A percentile compares a stretch with the other conserved stretches of the same genome.
Conservation (phyloP, 129 eudicot species). For the Chrysanthemum makinoi region DNA sequence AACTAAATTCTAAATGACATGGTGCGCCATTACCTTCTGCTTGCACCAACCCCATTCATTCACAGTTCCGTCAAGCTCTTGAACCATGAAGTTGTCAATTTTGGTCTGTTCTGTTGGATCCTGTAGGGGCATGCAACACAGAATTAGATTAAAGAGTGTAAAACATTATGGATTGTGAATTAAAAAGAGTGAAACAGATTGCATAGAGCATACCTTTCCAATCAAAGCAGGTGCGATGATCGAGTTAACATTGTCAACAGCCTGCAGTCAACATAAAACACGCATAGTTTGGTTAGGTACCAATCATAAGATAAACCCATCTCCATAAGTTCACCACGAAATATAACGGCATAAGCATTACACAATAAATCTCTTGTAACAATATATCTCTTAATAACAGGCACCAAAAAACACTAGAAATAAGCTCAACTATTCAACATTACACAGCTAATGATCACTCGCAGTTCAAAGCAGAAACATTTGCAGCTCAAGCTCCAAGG, state of each 20-base stretch:
- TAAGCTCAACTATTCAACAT: no score
- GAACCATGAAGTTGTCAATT: conserved; percentile 48
- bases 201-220: conserved; percentile 30
- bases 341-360: no score
- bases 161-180: no score
- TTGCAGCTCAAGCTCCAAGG: no score
- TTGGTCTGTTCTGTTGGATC: conserved; percentile 41
- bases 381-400: no score
- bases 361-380: no score
- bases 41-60: conserved; percentile 52
- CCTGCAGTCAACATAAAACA: conserved; percentile 19
- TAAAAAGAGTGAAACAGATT: background rate
- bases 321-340: background rate
- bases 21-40: conserved; percentile 31
- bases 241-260: conserved; percentile 45
- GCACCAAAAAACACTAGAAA: no score
- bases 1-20: no score
- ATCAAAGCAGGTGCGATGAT: conserved; percentile 42
- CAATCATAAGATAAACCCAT: background rate
- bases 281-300: conserved; percentile 7
- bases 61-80: conserved; percentile 41
- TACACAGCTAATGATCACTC: no score
- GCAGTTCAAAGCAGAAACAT: no score
- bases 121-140: conserved; percentile 22
- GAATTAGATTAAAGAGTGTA: no score